Conservation (phyloP, 1,284 basidiomycete genomes). For the Ustilago cynodontis region DNA sequence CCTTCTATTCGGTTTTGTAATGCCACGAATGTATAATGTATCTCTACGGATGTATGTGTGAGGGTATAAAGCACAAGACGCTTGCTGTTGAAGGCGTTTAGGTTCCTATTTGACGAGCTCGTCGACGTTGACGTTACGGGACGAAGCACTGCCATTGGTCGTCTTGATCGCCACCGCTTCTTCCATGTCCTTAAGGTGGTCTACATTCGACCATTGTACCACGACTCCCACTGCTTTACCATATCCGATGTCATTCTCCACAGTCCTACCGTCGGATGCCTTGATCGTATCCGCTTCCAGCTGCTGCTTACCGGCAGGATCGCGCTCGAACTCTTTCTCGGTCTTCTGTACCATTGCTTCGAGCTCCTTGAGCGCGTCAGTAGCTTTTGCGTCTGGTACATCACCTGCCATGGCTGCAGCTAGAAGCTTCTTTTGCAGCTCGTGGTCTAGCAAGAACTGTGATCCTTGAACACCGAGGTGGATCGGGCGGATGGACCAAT, state of each 20-base stretch:
- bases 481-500: conserved; percentile 43
- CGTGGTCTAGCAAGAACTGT: conserved; percentile 43
- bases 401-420: not conserved
- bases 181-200: conserved; percentile 44
- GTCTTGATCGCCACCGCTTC: not conserved
- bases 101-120: conserved; percentile 41
- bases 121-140: conserved; percentile 47
- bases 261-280: conserved; percentile 31
- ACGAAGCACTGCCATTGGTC: not conserved
- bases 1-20: not conserved
- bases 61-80: not conserved
- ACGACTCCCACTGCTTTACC: conserved; percentile 34
- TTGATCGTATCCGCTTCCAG: conserved; percentile 36
- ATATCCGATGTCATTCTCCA: conserved; percentile 40
- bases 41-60: not conserved
- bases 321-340: conserved; percentile 33
- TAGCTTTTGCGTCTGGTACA: not conserved
- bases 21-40: conserved; percentile 14
- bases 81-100: not conserved
- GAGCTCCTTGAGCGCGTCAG: conserved; percentile 12
- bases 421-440: conserved; percentile 34
- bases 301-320: conserved; percentile 26
- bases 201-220: conserved; percentile 38
- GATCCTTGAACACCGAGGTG: conserved; percentile 48
- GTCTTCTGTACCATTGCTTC: conserved; percentile 30